These are phyloP conservation scores for Pythium dissimile DNA, from an alignment of 352 stramenopile species.

Conservation along the genomic window DNA sequence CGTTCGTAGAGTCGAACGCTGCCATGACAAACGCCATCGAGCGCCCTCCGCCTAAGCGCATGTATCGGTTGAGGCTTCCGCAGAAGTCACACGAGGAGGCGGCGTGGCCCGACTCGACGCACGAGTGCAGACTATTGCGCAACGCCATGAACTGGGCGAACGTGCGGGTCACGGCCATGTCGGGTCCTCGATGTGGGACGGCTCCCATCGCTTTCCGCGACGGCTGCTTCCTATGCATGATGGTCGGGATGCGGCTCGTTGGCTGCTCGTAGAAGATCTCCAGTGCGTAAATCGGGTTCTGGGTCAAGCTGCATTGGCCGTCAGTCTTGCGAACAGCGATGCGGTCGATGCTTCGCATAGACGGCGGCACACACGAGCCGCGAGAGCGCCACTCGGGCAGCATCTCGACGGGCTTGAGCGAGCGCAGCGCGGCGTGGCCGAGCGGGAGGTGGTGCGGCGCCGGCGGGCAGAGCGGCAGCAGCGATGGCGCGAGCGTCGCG, in stretches of 20 bases:
- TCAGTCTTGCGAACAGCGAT: background rate
- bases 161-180: constrained; percentile 3
- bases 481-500: no score
- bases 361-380: background rate
- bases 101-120: background rate
- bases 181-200: background rate
- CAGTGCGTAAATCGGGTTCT: background rate
- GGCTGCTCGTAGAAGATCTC: constrained; percentile 1
- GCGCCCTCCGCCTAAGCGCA: constrained; percentile 1
- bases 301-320: background rate
- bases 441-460: no score
- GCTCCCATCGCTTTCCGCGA: background rate
- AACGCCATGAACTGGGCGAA: constrained; percentile 6
- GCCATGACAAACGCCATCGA: background rate
- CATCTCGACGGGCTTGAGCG: background rate
- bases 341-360: background rate
- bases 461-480: background rate
- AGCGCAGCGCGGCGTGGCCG: background rate
- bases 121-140: constrained; percentile 13
- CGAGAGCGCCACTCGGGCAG: background rate
- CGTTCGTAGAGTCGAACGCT: background rate
- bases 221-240: background rate
- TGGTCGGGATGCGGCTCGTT: constrained; percentile 2
- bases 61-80: background rate
- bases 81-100: constrained; percentile 11